Evolutionary conservation across 2,329 filamentous ascomycete species (phyloP), one percentile per base, ranked within the genome.

Genomic region (Macrophomina phaseolina): DNA sequence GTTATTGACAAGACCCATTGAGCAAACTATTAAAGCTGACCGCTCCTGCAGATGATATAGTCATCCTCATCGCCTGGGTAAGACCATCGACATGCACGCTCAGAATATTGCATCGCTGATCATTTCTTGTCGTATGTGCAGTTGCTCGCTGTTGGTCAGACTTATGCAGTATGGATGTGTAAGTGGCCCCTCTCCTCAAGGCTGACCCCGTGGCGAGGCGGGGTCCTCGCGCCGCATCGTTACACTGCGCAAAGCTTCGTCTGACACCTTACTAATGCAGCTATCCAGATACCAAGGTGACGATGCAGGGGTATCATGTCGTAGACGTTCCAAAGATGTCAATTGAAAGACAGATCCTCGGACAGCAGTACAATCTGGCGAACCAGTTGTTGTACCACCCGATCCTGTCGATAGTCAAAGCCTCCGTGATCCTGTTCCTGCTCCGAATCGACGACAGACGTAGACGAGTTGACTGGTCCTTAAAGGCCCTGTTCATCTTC

Each of bases 341-440:
- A 0, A 34, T 74, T n/a, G 68, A 67, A 3, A 69, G 76, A 51
- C 70, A 76, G 56, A 68, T 77, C 36, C 68, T 69, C 16, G 71
- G 73, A 1, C 12, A 71, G 48, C 71, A 74, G 64, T 78, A 76
- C 75, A 77, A 71, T 60, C 77, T 78, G 49, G 72, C 75, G 2
- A 73, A 78, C 7, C 77, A 79, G 51, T 72, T 79, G 72, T 67
- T 78, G 46, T 79, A 79, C 64, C 77, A 79, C 52, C 77, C 77
- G 8, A 69, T 78, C 61, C 75, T 79, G 72, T 73, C 74, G n/a
- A 64, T 73, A 6, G 77, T 79, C 61, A 73, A 77, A 60, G 75
- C 76, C 28, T 78, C 77, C 12, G 76, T 79, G 62, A 76, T 79
- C 55, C 69, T 77, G 70, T 79, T 79, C 53, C 72, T 79, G 3